Evolutionary conservation across 371 early-diverging fungal species (phyloP).

Genomic region (Rhizopus stolonifer): DNA sequence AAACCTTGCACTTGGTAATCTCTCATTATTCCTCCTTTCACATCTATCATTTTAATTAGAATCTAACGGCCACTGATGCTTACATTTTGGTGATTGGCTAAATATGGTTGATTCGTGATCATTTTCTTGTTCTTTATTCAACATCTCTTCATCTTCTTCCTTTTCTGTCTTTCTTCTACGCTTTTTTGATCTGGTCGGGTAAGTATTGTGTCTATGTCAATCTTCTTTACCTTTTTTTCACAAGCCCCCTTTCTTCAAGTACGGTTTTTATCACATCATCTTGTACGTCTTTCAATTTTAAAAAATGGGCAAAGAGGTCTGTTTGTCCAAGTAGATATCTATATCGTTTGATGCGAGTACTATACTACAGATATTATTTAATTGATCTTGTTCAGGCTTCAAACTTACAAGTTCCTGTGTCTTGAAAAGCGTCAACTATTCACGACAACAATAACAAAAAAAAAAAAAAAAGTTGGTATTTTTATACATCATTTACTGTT

Average conservation of each 20-base stretch:
- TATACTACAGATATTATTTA: conserved; percentile 35
- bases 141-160: conserved; percentile 90
- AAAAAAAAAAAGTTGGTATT: too few species aligned
- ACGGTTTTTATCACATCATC: conserved; percentile 45
- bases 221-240: conserved; percentile 39
- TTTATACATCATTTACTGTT: too few species aligned
- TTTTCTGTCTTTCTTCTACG: conserved; percentile 93
- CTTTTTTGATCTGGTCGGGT: too few species aligned
- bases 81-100: conserved; percentile 87
- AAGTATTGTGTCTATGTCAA: too few species aligned
- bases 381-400: too few species aligned
- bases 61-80: too few species aligned
- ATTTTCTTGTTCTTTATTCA: conserved; percentile 74
- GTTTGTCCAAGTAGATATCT: conserved; percentile 91
- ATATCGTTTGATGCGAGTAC: conserved; percentile 54
- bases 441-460: too few species aligned
- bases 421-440: too few species aligned
- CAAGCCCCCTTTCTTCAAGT: conserved; percentile 40
- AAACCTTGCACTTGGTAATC: conserved; percentile 98
- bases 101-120: conserved; percentile 67
- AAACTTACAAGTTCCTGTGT: too few species aligned
- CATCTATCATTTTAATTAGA: too few species aligned
- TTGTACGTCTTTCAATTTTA: conserved; percentile 54
- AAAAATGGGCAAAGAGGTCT: conserved; percentile 69
- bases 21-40: conserved; percentile 88